phyloP scores from a whole-genome alignment of 1,284 basidiomycete species.

The Ceratobasidium sp. region DNA sequence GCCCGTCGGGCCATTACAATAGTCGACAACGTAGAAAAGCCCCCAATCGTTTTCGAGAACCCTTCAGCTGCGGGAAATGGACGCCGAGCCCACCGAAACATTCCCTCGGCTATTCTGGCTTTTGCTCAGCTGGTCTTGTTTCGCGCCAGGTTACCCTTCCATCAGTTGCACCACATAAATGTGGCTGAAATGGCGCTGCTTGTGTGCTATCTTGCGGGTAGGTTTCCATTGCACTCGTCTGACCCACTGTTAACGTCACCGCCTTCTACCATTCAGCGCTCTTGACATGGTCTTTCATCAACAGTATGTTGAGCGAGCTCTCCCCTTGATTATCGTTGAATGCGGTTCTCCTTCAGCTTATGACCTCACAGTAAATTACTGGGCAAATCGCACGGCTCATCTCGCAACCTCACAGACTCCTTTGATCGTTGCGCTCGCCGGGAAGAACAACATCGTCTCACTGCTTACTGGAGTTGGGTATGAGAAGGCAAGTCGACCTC shows the following conservation, averaged over 20 bases:
- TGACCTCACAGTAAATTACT: slow-evolving; percentile 46
- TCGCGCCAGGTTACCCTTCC: slow-evolving; percentile 47
- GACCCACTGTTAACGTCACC: slow-evolving; percentile 40
- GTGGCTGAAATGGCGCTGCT: slow-evolving; percentile 33
- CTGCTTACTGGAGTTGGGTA: slow-evolving; percentile 45
- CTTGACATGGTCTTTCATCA: slow-evolving; percentile 49
- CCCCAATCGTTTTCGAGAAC: neutral
- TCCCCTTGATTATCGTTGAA: neutral
- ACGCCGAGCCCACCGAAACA: slow-evolving; percentile 13
- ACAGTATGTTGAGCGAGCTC: slow-evolving; percentile 51
- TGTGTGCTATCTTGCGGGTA: slow-evolving; percentile 35
- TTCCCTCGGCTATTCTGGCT: slow-evolving; percentile 22
- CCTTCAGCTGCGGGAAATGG: slow-evolving; percentile 6
- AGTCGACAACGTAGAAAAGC: slow-evolving; percentile 6
- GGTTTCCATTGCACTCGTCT: neutral
- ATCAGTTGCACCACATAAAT: slow-evolving; percentile 38
- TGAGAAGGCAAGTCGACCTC: slow-evolving; percentile 34
- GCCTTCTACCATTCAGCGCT: slow-evolving; percentile 27
- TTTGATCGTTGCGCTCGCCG: slow-evolving; percentile 54
- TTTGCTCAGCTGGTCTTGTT: slow-evolving; percentile 11
- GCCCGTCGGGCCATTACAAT: neutral
- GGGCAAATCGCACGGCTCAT: slow-evolving; percentile 42
- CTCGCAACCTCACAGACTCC: slow-evolving; percentile 52
- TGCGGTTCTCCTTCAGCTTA: slow-evolving; percentile 51
- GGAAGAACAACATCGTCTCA: slow-evolving; percentile 47